These are phyloP conservation scores for Eimeria praecox DNA, from an alignment of 169 alveolate species.

Conservation along the genomic window DNA sequence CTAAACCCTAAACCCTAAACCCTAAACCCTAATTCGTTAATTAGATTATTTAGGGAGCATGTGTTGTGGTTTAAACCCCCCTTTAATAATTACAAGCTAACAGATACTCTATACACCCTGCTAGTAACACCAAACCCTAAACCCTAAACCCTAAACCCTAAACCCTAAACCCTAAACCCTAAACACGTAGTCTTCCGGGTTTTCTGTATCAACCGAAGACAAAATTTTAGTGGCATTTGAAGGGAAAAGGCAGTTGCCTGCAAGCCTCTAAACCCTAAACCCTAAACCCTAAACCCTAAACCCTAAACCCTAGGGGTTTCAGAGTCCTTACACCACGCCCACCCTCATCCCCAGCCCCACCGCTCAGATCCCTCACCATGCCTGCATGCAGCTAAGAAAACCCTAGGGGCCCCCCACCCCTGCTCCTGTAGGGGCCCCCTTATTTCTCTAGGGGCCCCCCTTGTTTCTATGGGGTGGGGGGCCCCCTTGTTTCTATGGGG, in stretches of 20 bases:
- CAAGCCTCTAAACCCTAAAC: background rate
- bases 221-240: too few relatives aligned
- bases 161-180: background rate
- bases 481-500: background rate
- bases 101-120: too few relatives aligned
- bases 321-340: too few relatives aligned
- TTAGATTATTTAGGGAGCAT: background rate
- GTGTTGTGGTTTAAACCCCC: background rate
- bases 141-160: background rate
- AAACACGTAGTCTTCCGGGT: too few relatives aligned
- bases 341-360: too few relatives aligned
- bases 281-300: background rate
- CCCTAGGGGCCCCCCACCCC: background rate
- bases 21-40: background rate
- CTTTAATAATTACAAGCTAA: background rate
- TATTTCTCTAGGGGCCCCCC: too few relatives aligned
- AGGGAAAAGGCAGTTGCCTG: background rate
- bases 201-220: too few relatives aligned
- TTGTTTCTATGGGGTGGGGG: background rate
- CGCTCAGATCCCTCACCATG: too few relatives aligned
- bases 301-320: background rate
- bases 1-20: background rate
- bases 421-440: conserved; percentile 2
- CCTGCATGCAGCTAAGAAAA: too few relatives aligned
- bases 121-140: background rate